A percentile compares a stretch with the other conserved stretches of the same genome.
Evolutionary conservation across 305 asterid genomes (phyloP).

Genomic region (Fraxinus ornus): DNA sequence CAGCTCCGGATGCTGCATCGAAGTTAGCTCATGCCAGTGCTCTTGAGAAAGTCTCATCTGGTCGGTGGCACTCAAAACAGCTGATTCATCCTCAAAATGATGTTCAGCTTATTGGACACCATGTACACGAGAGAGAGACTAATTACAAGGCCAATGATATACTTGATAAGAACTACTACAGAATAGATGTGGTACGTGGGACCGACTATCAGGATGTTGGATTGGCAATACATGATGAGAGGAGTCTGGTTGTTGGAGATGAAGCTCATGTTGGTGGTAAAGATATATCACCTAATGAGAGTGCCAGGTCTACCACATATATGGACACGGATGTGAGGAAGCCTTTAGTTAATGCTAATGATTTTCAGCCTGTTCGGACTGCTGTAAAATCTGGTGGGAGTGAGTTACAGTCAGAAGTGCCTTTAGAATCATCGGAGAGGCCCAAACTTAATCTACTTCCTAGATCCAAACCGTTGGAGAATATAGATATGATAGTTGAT

Average conservation of each 20-base stretch:
- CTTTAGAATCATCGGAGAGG: constrained; percentile 59
- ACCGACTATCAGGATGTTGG: constrained; percentile 35
- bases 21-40: constrained; percentile 94
- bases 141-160: constrained; percentile 30
- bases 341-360: constrained; percentile 31
- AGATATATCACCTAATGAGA: constrained; percentile 44
- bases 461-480: constrained; percentile 81
- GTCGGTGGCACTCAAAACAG: constrained; percentile 82
- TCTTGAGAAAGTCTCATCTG: constrained; percentile 83
- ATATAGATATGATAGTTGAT: constrained; percentile 41
- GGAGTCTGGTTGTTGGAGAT: constrained; percentile 48
- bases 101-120: constrained; percentile 39
- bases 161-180: constrained; percentile 33
- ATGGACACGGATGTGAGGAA: constrained; percentile 48
- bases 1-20: constrained; percentile 68
- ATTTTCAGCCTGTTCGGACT: constrained; percentile 31
- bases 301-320: constrained; percentile 34
- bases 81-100: constrained; percentile 44
- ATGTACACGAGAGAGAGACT: constrained; percentile 38
- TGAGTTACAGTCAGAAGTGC: constrained; percentile 40
- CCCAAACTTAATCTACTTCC: constrained; percentile 87
- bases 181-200: constrained; percentile 35
- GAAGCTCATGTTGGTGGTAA: constrained; percentile 40
- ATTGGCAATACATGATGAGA: constrained; percentile 44
- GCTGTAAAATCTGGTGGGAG: constrained; percentile 41